These are phyloP conservation scores for Solanum paucissectum DNA, from an alignment of 257 asterid species.

Conservation along the genomic window DNA sequence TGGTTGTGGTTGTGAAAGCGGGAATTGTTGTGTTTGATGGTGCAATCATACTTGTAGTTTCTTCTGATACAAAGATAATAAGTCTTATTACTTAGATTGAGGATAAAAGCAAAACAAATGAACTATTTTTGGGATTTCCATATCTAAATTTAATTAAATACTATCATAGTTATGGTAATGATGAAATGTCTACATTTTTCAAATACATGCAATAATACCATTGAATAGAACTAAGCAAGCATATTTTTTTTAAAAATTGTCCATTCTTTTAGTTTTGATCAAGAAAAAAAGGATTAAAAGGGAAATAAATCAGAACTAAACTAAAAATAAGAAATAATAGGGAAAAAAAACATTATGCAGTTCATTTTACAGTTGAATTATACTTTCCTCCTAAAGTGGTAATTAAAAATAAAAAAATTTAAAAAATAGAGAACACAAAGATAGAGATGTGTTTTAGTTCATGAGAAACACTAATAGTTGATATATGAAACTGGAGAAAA, in stretches of 20 bases:
- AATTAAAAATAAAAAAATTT: no score
- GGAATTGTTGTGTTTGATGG: constrained; percentile 1
- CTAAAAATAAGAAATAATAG: not conserved
- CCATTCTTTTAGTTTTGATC: not conserved
- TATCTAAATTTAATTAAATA: not conserved
- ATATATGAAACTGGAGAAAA: no score
- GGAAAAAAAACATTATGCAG: not conserved
- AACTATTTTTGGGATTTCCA: not conserved
- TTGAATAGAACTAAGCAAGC: not conserved
- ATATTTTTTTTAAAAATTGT: not conserved
- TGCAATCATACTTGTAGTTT: constrained; percentile 5
- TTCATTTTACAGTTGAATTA: not conserved
- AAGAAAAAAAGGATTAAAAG: not conserved
- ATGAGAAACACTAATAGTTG: no score
- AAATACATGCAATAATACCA: constrained; percentile 16
- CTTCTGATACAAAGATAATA: not conserved
- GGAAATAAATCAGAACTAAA: not conserved
- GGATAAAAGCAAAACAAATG: not conserved
- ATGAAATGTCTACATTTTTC: not conserved
- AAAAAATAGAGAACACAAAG: not conserved
- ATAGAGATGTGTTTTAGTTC: no score
- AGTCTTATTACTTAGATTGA: not conserved
- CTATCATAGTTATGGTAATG: not conserved
- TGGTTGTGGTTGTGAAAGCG: not conserved
- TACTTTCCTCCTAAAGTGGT: not conserved